phyloP scores from a whole-genome alignment of 495 filamentous ascomycete genomes.

The Neurospora sublineolata region DNA sequence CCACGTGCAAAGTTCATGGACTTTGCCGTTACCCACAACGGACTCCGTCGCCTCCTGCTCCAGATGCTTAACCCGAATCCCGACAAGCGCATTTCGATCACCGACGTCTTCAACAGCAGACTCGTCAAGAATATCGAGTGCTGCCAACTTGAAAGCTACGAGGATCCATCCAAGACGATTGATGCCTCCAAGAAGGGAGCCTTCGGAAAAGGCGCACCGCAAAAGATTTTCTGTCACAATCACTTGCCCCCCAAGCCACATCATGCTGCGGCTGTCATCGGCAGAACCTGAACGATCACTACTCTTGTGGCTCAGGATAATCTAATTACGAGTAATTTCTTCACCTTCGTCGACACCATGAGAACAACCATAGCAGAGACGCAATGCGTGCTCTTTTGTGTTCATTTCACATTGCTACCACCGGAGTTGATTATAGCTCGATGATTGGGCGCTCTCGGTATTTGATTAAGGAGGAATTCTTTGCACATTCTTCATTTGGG shows the following conservation, averaged over 20 bases:
- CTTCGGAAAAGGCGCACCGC: slow-evolving; percentile 25
- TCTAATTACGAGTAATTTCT: neutral
- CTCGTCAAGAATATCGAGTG: slow-evolving; percentile 61
- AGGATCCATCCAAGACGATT: slow-evolving; percentile 36
- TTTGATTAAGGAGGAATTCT: neutral
- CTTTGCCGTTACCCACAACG: slow-evolving; percentile 37
- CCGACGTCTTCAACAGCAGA: slow-evolving; percentile 46
- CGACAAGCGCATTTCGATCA: slow-evolving; percentile 49
- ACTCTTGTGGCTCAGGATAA: neutral
- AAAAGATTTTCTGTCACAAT: slow-evolving; percentile 39
- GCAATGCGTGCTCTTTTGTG: neutral
- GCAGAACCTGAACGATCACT: neutral
- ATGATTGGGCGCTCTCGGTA: neutral
- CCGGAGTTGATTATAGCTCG: neutral
- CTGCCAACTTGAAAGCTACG: slow-evolving; percentile 52
- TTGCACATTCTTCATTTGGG: neutral
- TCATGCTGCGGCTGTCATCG: neutral
- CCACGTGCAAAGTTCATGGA: slow-evolving; percentile 42
- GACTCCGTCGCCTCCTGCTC: slow-evolving; percentile 51
- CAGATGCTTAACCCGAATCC: slow-evolving; percentile 69
- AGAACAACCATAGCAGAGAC: neutral
- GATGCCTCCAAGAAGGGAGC: slow-evolving; percentile 41
- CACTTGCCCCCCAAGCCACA: slow-evolving; percentile 33
- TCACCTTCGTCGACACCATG: neutral
- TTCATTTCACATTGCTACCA: neutral